phyloP scores from a whole-genome alignment of 805 yeast species.

The Pichia insulana region DNA sequence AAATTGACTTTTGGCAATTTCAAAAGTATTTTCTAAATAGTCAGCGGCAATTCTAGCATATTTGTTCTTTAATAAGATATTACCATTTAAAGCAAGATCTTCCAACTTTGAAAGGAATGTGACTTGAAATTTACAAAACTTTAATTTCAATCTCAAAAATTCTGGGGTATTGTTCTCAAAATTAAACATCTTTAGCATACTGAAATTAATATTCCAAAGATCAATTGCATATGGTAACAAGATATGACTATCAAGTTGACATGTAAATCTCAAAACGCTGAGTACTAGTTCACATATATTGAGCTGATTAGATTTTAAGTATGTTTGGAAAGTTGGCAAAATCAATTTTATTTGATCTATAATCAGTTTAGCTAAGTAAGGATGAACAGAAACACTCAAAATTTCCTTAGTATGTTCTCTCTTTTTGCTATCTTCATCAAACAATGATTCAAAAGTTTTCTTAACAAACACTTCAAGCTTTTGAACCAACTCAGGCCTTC shows the following conservation, averaged over 20 bases:
- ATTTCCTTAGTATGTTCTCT: conserved; percentile 71
- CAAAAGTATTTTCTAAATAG: conserved; percentile 28
- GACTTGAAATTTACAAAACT: conserved; percentile 26
- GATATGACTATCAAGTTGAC: conserved; percentile 20
- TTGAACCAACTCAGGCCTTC: conserved; percentile 20
- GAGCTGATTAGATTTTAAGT: conserved; percentile 18
- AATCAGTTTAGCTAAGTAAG: conserved; percentile 28
- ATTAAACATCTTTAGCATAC: conserved; percentile 18
- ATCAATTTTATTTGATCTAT: conserved; percentile 17
- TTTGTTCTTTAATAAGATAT: conserved; percentile 23
- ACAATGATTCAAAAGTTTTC: conserved; percentile 19
- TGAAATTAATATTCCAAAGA: conserved; percentile 21
- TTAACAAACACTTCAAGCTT: conserved; percentile 21
- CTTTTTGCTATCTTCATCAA: conserved; percentile 25
- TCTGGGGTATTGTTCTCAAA: conserved; percentile 15
- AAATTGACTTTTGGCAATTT: conserved; percentile 3
- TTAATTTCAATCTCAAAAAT: conserved; percentile 23
- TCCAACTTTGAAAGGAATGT: conserved; percentile 20
- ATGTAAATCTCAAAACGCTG: conserved; percentile 22
- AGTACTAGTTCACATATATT: conserved; percentile 23
- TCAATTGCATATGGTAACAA: conserved; percentile 22
- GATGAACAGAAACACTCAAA: conserved; percentile 40
- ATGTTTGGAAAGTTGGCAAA: conserved; percentile 19
- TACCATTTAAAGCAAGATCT: conserved; percentile 25
- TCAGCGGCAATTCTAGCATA: conserved; percentile 27